Evolutionary conservation across 352 stramenopile species (phyloP).

Genomic region (Globisporangium sylvaticum): DNA sequence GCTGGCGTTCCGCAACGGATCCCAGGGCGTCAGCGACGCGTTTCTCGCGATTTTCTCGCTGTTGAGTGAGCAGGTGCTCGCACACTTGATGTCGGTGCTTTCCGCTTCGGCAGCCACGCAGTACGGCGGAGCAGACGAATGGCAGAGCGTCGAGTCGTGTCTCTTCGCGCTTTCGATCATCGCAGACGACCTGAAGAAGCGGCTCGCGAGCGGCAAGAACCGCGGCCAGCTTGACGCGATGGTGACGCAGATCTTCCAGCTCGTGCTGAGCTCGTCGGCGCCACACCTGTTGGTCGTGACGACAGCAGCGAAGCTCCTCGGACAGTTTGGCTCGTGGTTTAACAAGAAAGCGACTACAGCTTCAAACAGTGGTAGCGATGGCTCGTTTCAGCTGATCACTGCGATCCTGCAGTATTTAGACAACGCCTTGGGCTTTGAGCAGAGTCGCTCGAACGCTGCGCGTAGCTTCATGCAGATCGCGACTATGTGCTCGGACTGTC

Average conservation of each 20-base stretch:
- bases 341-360: slow-evolving; percentile 29
- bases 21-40: slow-evolving; percentile 51
- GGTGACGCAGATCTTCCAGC: slow-evolving; percentile 41
- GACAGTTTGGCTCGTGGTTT: slow-evolving; percentile 60
- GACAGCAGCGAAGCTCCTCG: slow-evolving; percentile 42
- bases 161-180: slow-evolving; percentile 56
- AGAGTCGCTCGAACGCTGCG: slow-evolving; percentile 43
- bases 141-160: slow-evolving; percentile 50
- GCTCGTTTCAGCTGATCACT: slow-evolving; percentile 35
- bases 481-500: slow-evolving; percentile 40
- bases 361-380: background rate
- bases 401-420: slow-evolving; percentile 59
- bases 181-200: slow-evolving; percentile 58
- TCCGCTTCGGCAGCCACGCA: slow-evolving; percentile 7
- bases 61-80: slow-evolving; percentile 45
- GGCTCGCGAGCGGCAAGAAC: slow-evolving; percentile 21
- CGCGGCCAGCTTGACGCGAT: slow-evolving; percentile 31
- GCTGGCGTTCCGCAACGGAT: slow-evolving; percentile 47
- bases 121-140: slow-evolving; percentile 21
- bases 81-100: slow-evolving; percentile 32
- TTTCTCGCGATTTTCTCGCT: slow-evolving; percentile 56
- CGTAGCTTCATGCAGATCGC: slow-evolving; percentile 76
- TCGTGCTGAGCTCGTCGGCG: slow-evolving; percentile 26
- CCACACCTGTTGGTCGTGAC: slow-evolving; percentile 42
- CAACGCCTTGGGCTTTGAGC: slow-evolving; percentile 27